These are phyloP conservation scores for Mucor mucedo DNA, from an alignment of 371 early-diverging fungal species.

Conservation along the genomic window DNA sequence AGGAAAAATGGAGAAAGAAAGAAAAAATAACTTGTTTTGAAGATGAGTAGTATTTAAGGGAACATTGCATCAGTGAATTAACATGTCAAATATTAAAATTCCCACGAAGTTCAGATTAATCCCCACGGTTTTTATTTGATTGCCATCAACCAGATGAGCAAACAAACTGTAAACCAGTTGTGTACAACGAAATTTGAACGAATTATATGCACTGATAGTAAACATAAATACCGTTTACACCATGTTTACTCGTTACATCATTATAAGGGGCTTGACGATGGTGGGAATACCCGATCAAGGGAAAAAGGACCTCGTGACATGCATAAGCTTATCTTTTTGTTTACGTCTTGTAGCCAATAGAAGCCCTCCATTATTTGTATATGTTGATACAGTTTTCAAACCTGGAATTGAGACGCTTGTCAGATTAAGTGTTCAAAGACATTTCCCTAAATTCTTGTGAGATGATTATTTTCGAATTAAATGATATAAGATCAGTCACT, in stretches of 20 bases:
- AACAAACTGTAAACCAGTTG: background rate
- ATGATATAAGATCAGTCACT: too few relatives aligned
- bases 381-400: background rate
- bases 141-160: background rate
- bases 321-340: background rate
- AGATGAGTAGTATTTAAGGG: background rate
- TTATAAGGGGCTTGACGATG: background rate
- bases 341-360: background rate
- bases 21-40: background rate
- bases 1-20: slow-evolving; percentile 4
- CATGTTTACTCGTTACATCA: background rate
- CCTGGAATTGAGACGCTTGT: too few relatives aligned
- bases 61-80: slow-evolving; percentile 2
- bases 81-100: slow-evolving; percentile 23
- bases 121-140: slow-evolving; percentile 21
- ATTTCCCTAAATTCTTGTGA: too few relatives aligned
- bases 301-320: background rate
- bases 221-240: background rate
- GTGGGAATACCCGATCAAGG: background rate
- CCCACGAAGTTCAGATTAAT: slow-evolving; percentile 23
- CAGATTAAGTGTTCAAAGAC: too few relatives aligned
- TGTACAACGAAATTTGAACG: background rate
- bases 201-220: background rate
- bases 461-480: too few relatives aligned
- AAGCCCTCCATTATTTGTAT: background rate